Percentiles rank a stretch among this genome's conserved stretches.
Conservation (phyloP, 129 eudicot species). For the Silybum marianum region DNA sequence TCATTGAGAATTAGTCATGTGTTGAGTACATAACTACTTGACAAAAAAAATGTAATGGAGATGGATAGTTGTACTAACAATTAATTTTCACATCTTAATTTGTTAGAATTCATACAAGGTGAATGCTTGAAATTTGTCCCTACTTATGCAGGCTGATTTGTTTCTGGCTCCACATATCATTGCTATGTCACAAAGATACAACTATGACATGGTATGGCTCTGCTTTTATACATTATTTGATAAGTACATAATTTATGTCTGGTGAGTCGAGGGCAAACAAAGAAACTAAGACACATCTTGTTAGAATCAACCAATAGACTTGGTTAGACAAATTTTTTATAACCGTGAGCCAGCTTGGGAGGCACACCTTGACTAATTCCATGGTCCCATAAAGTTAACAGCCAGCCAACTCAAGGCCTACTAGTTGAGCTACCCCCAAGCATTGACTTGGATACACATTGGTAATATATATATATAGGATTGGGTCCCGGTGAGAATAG, state of each 20-base stretch:
- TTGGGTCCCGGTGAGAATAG: neutral
- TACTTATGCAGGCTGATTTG: constrained; percentile 48
- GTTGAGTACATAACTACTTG: neutral
- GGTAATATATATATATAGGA: too few species aligned
- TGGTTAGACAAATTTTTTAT: too few species aligned
- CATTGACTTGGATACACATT: too few species aligned
- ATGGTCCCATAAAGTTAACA: too few species aligned
- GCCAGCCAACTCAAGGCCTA: too few species aligned
- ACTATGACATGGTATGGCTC: constrained; percentile 47
- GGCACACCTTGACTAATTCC: too few species aligned
- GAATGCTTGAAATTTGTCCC: neutral
- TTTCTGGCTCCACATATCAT: constrained; percentile 57
- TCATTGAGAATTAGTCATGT: neutral
- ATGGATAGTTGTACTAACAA: neutral
- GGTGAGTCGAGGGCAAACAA: too few species aligned
- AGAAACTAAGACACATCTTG: too few species aligned
- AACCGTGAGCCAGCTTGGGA: too few species aligned
- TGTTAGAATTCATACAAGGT: neutral
- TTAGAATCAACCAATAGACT: too few species aligned
- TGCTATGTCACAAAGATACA: constrained; percentile 45
- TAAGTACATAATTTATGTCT: neutral
- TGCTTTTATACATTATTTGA: neutral
- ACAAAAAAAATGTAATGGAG: neutral
- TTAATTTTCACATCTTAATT: neutral
- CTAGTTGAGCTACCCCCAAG: too few species aligned